These are phyloP conservation scores for Brassica nigra DNA, from an alignment of 345 rosid species.

Conservation along the genomic window DNA sequence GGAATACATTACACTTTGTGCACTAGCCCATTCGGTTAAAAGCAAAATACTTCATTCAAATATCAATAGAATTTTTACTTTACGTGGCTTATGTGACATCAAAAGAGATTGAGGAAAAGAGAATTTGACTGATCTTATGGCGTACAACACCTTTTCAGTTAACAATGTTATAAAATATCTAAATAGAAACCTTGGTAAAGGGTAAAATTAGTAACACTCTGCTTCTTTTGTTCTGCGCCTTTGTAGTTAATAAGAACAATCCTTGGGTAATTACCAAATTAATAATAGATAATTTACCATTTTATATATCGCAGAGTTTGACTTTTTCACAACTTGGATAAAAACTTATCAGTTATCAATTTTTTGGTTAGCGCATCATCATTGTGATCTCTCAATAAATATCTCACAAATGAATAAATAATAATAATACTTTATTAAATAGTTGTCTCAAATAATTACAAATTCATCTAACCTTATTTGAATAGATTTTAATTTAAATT, in stretches of 20 bases:
- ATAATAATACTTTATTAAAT: background rate
- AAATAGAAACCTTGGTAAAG: constrained; percentile 19
- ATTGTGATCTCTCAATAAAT: background rate
- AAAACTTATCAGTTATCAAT: background rate
- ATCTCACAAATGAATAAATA: background rate
- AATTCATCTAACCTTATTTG: background rate
- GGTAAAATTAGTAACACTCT: background rate
- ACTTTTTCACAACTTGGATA: background rate
- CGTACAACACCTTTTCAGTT: background rate
- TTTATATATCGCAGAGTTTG: background rate
- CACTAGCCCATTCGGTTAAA: constrained; percentile 22
- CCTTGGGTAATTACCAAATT: background rate
- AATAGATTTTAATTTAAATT: background rate
- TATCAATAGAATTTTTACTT: background rate
- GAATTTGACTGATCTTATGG: constrained; percentile 1
- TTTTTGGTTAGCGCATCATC: background rate
- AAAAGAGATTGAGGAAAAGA: background rate
- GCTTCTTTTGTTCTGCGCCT: background rate
- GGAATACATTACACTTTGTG: constrained; percentile 36
- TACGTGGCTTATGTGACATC: constrained; percentile 9
- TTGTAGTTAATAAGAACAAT: background rate
- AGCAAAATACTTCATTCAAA: background rate
- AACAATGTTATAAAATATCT: background rate
- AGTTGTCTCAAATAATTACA: background rate
- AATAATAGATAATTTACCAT: background rate